Percentiles rank a stretch among this genome's conserved stretches.
These are phyloP conservation scores for Cyberlindnera galapagoensis DNA, from an alignment of 805 yeast species.

Conservation along the genomic window DNA sequence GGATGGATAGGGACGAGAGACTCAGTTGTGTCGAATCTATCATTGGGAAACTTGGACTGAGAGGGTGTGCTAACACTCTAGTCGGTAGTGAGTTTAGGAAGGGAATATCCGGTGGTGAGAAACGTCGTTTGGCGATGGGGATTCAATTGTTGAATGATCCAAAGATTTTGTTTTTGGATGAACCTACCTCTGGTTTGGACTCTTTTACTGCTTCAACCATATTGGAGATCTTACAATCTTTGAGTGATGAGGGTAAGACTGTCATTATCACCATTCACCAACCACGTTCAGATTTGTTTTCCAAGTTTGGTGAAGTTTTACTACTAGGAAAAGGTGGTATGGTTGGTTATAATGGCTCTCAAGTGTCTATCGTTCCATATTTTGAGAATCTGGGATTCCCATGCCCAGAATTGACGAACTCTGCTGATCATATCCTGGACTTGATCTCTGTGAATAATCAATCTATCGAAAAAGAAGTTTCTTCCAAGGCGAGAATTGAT, in stretches of 20 bases:
- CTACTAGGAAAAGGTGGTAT: slow-evolving; percentile 72
- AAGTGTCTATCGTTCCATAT: slow-evolving; percentile 40
- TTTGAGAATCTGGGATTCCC: slow-evolving; percentile 44
- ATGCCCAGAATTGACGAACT: slow-evolving; percentile 57
- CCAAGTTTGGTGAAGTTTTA: slow-evolving; percentile 63
- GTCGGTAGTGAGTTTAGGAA: slow-evolving; percentile 57
- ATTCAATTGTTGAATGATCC: slow-evolving; percentile 73
- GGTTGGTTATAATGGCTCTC: slow-evolving; percentile 64
- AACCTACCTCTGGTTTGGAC: slow-evolving; percentile 88
- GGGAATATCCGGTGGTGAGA: slow-evolving; percentile 80
- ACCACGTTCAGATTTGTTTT: slow-evolving; percentile 68
- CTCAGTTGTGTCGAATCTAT: slow-evolving; percentile 44
- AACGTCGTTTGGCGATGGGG: slow-evolving; percentile 77
- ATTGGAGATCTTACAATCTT: slow-evolving; percentile 47
- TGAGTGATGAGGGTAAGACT: slow-evolving; percentile 62
- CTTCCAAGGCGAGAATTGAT: slow-evolving; percentile 14
- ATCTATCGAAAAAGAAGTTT: slow-evolving; percentile 10
- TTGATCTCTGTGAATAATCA: slow-evolving; percentile 42
- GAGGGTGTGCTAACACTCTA: slow-evolving; percentile 70
- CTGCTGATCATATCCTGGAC: slow-evolving; percentile 75
- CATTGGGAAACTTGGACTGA: slow-evolving; percentile 59
- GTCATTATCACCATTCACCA: slow-evolving; percentile 79
- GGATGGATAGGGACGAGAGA: slow-evolving; percentile 36
- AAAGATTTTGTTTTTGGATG: slow-evolving; percentile 68
- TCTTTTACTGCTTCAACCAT: slow-evolving; percentile 73